Conservation (phyloP, 768 basidiomycete species). For the Serendipita vermifera region DNA sequence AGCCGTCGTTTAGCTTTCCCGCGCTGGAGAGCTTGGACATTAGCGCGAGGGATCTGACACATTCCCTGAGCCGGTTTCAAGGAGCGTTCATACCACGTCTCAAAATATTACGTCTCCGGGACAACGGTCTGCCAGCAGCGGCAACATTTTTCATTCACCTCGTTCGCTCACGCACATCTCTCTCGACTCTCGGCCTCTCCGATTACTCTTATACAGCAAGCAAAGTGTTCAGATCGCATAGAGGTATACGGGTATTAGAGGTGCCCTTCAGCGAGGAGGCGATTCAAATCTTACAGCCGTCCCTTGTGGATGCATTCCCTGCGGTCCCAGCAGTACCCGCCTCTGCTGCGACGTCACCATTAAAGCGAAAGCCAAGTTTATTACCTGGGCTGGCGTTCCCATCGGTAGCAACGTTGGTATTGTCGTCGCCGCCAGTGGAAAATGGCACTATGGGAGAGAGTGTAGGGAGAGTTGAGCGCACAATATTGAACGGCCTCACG, state of each 20-base stretch:
- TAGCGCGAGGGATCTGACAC: constrained; percentile 5
- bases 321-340: not conserved
- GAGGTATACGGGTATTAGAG: not conserved
- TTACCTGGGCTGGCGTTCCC: not conserved
- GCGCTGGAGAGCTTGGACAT: not conserved
- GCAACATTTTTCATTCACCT: constrained; percentile 1
- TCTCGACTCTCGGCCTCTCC: not conserved
- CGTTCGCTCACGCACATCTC: not conserved
- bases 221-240: not conserved
- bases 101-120: not conserved
- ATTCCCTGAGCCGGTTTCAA: not conserved
- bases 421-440: too few relatives aligned
- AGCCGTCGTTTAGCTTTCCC: not conserved
- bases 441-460: too few relatives aligned
- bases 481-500: too few relatives aligned
- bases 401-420: too few relatives aligned
- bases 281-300: not conserved
- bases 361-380: not conserved
- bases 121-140: not conserved
- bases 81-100: not conserved
- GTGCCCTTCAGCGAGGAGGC: not conserved
- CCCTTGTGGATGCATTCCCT: not conserved
- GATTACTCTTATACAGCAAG: not conserved
- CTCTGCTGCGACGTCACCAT: not conserved
- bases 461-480: too few relatives aligned